These are phyloP conservation scores for Hypomyces perniciosus DNA, from an alignment of 2,329 filamentous ascomycete species.

Conservation along the genomic window DNA sequence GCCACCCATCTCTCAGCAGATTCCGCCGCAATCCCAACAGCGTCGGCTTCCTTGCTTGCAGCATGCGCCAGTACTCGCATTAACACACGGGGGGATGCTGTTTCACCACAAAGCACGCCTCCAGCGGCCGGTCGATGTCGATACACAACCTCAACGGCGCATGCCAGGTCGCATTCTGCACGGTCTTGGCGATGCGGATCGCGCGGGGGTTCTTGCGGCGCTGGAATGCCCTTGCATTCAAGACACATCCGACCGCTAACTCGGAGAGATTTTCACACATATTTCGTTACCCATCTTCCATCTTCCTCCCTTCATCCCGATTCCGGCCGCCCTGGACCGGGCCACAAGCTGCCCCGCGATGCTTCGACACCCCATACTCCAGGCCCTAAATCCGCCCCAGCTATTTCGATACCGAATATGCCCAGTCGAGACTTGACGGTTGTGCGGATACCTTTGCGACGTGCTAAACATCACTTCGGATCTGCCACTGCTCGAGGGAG, in stretches of 20 bases:
- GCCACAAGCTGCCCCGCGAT: slow-evolving; percentile 81
- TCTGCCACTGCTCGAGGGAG: slow-evolving; percentile 72
- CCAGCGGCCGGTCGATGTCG: not conserved
- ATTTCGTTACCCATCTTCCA: slow-evolving; percentile 94
- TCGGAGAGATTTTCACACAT: slow-evolving; percentile 73
- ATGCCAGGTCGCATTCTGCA: not conserved
- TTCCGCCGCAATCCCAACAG: slow-evolving; percentile 2
- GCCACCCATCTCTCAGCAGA: slow-evolving; percentile 15
- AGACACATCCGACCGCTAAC: slow-evolving; percentile 9
- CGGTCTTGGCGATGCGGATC: slow-evolving; percentile 9
- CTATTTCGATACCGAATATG: slow-evolving; percentile 54
- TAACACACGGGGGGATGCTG: not conserved
- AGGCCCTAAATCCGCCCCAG: slow-evolving; percentile 47
- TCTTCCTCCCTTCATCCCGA: slow-evolving; percentile 91
- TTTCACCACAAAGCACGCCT: not conserved
- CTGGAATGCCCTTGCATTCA: not conserved
- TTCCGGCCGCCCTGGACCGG: slow-evolving; percentile 59
- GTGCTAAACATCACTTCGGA: slow-evolving; percentile 94
- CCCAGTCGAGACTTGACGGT: slow-evolving; percentile 75
- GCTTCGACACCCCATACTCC: slow-evolving; percentile 73
- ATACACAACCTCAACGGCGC: slow-evolving; percentile 1
- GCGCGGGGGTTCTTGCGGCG: slow-evolving; percentile 7
- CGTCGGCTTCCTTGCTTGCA: slow-evolving; percentile 7
- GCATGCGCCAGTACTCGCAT: not conserved
- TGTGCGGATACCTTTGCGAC: slow-evolving; percentile 86